phyloP scores from a whole-genome alignment of 2,329 filamentous ascomycete species.

The Furcasterigmium furcatum region DNA sequence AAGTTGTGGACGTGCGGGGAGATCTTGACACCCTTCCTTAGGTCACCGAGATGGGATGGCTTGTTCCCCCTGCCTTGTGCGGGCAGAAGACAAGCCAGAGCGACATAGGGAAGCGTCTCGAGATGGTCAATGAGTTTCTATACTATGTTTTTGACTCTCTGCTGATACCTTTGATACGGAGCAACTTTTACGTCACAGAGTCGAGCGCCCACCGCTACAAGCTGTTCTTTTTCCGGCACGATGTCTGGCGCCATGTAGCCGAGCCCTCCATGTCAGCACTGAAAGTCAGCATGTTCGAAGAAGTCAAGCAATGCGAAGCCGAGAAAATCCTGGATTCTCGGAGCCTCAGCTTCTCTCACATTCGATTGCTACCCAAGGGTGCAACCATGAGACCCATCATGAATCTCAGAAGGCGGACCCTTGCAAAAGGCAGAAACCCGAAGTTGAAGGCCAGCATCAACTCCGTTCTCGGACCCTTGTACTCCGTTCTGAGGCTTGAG shows the following conservation, averaged over 20 bases:
- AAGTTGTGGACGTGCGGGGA: neutral
- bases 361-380: constrained; percentile 81
- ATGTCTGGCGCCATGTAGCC: constrained; percentile 77
- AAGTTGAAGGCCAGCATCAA: constrained; percentile 40
- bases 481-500: constrained; percentile 75
- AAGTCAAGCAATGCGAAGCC: constrained; percentile 59
- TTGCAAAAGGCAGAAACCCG: constrained; percentile 62
- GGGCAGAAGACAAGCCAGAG: constrained; percentile 61
- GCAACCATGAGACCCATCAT: constrained; percentile 77
- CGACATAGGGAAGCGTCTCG: constrained; percentile 71
- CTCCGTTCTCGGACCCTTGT: constrained; percentile 64
- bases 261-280: constrained; percentile 68
- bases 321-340: constrained; percentile 56
- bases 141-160: constrained; percentile 94
- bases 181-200: constrained; percentile 93
- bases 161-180: constrained; percentile 79
- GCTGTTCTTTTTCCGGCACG: constrained; percentile 92
- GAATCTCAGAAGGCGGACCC: constrained; percentile 70
- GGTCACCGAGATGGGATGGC: constrained; percentile 71
- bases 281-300: constrained; percentile 74
- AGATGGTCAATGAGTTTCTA: constrained; percentile 80
- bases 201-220: constrained; percentile 76
- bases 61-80: constrained; percentile 50
- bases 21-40: constrained; percentile 31
- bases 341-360: constrained; percentile 69